Percentiles rank a stretch among this genome's conserved stretches.
Evolutionary conservation across 1,284 basidiomycete species (phyloP).

Genomic region (Amylostereum areolatum): DNA sequence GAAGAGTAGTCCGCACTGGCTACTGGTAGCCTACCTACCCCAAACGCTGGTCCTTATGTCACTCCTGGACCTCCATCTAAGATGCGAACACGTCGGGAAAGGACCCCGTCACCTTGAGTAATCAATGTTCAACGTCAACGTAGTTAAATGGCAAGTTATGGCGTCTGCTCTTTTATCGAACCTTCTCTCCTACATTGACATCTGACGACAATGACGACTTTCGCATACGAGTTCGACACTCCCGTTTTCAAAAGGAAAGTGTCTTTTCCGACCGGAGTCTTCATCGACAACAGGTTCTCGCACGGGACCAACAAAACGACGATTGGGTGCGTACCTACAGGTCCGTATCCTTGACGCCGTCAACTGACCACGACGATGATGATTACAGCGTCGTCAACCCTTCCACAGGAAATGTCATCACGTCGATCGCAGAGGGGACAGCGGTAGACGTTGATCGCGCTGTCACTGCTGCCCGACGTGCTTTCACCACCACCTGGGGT

Average conservation of each 20-base stretch:
- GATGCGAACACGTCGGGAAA: too few species aligned
- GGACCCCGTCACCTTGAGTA: too few species aligned
- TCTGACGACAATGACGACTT: slow-evolving; percentile 22
- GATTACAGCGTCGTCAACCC: slow-evolving; percentile 70
- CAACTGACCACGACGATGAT: background rate
- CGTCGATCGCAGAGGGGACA: slow-evolving; percentile 63
- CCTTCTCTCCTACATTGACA: too few species aligned
- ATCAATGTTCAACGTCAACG: too few species aligned
- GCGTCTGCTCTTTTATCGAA: too few species aligned
- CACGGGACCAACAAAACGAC: slow-evolving; percentile 55
- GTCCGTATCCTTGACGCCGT: slow-evolving; percentile 1
- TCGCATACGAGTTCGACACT: slow-evolving; percentile 59
- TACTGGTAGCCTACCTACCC: too few species aligned
- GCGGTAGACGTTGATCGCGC: slow-evolving; percentile 72
- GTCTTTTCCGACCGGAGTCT: slow-evolving; percentile 69
- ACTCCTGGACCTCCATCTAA: too few species aligned
- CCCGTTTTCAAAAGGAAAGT: slow-evolving; percentile 67
- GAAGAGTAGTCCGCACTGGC: too few species aligned
- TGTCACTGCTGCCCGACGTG: slow-evolving; percentile 71
- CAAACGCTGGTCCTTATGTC: too few species aligned
- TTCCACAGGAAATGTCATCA: slow-evolving; percentile 66
- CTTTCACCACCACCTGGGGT: slow-evolving; percentile 75
- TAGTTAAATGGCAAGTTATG: too few species aligned
- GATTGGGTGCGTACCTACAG: slow-evolving; percentile 52
- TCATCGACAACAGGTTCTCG: slow-evolving; percentile 78